Conservation (phyloP, 805 yeast genomes). For the Pachysolen tannophilus region DNA sequence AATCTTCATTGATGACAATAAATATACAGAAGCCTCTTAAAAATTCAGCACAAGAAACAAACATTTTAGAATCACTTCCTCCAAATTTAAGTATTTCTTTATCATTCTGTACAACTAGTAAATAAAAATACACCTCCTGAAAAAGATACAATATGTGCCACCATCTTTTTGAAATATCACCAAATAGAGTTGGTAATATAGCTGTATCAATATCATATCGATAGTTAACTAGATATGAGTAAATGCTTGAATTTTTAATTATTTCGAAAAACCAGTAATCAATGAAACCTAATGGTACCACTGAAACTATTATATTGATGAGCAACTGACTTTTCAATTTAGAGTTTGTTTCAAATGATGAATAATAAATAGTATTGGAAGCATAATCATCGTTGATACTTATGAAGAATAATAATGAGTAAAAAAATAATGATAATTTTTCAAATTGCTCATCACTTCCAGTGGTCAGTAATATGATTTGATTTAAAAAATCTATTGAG, state of each 20-base stretch:
- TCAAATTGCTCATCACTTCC: background rate
- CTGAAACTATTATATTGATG: slow-evolving; percentile 17
- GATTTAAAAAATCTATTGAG: background rate
- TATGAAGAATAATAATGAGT: slow-evolving; percentile 2
- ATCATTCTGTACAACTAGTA: slow-evolving; percentile 63
- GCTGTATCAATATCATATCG: too few relatives aligned
- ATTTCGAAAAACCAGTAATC: slow-evolving; percentile 14
- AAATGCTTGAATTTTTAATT: too few relatives aligned
- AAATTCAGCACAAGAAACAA: slow-evolving; percentile 34
- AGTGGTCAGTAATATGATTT: background rate
- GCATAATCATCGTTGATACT: too few relatives aligned
- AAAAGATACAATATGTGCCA: slow-evolving; percentile 38
- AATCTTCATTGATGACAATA: slow-evolving; percentile 14
- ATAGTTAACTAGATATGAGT: too few relatives aligned
- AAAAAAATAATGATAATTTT: slow-evolving; percentile 1
- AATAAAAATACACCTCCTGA: slow-evolving; percentile 57
- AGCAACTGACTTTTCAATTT: slow-evolving; percentile 14
- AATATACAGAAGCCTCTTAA: slow-evolving; percentile 43
- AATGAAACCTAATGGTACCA: slow-evolving; percentile 14
- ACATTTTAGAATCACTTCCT: slow-evolving; percentile 31
- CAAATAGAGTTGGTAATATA: too few relatives aligned
- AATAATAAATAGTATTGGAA: too few relatives aligned
- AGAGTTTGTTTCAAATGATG: slow-evolving; percentile 8
- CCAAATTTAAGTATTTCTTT: slow-evolving; percentile 41
- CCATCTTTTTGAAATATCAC: too few relatives aligned